These are phyloP conservation scores for Paramecium primaurelia DNA, from an alignment of 73 alveolate species.

Conservation along the genomic window DNA sequence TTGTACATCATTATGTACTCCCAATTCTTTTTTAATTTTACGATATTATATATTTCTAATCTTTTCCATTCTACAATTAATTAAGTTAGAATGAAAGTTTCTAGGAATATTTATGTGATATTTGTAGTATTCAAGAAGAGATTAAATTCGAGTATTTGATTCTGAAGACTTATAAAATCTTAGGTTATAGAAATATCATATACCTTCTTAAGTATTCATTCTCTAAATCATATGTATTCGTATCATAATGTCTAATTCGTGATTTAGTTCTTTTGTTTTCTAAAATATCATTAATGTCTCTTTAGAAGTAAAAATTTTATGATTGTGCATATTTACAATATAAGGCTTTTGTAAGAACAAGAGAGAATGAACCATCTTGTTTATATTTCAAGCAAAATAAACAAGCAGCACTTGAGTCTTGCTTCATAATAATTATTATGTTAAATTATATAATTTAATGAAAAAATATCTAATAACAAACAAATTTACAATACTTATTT, in stretches of 20 bases:
- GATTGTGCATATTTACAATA: conserved; percentile 27
- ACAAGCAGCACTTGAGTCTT: not conserved
- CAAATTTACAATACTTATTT: not conserved
- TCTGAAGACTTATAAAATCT: conserved; percentile 15
- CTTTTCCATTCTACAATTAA: not conserved
- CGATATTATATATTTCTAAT: not conserved
- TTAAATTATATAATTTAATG: not conserved
- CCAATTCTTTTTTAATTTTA: conserved; percentile 25
- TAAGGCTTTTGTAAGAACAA: conserved; percentile 11
- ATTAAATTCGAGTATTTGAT: not conserved
- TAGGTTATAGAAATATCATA: not conserved
- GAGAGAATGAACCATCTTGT: conserved; percentile 15
- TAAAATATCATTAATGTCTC: conserved; percentile 22
- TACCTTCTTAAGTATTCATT: conserved; percentile 16
- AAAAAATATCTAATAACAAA: not conserved
- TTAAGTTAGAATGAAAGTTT: not conserved
- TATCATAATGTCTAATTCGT: not conserved
- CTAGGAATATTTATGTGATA: conserved; percentile 27
- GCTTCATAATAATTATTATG: not conserved
- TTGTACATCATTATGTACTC: not conserved
- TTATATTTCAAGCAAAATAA: not conserved
- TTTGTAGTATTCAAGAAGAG: conserved; percentile 26
- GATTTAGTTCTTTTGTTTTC: not conserved
- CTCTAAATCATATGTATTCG: not conserved
- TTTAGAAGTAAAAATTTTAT: not conserved